Percentiles rank a stretch among this genome's conserved stretches.
These are phyloP conservation scores for Colletotrichum sojae DNA, from an alignment of 2,329 filamentous ascomycete species.

Conservation along the genomic window DNA sequence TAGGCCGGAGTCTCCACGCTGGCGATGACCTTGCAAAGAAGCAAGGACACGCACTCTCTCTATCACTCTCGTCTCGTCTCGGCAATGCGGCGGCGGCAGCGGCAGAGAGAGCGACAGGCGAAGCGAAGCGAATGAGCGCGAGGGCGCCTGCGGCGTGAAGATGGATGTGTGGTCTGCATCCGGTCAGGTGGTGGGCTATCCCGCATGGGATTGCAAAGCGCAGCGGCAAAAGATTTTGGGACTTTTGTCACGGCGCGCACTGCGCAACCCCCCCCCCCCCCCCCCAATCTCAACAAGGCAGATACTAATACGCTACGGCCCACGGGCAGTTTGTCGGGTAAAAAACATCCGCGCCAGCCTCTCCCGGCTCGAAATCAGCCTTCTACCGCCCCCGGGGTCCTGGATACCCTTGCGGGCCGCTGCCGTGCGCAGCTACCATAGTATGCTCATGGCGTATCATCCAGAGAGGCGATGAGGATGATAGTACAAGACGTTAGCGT, in stretches of 20 bases:
- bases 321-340: constrained; percentile 4
- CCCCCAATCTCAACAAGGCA: not conserved
- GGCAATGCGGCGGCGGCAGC: not conserved
- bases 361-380: constrained; percentile 4
- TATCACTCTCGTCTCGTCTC: not conserved
- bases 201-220: no score
- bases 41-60: no score
- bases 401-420: not conserved
- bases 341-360: constrained; percentile 4
- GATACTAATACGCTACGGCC: not conserved
- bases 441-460: no score
- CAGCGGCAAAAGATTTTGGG: constrained; percentile 13
- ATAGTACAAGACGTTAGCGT: not conserved
- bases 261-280: not conserved
- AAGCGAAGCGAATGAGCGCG: not conserved
- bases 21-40: constrained; percentile 1
- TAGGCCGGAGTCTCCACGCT: constrained; percentile 5
- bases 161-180: constrained; percentile 3
- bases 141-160: constrained; percentile 10
- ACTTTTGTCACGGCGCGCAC: constrained; percentile 8
- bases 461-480: not conserved
- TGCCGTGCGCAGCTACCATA: not conserved
- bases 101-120: constrained; percentile 1
- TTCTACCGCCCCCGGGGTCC: not conserved
- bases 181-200: no score